Evolutionary conservation across 371 early-diverging fungal genomes (phyloP), one percentile per base, ranked within the genome.

Genomic region (Lichtheimia ornata): DNA sequence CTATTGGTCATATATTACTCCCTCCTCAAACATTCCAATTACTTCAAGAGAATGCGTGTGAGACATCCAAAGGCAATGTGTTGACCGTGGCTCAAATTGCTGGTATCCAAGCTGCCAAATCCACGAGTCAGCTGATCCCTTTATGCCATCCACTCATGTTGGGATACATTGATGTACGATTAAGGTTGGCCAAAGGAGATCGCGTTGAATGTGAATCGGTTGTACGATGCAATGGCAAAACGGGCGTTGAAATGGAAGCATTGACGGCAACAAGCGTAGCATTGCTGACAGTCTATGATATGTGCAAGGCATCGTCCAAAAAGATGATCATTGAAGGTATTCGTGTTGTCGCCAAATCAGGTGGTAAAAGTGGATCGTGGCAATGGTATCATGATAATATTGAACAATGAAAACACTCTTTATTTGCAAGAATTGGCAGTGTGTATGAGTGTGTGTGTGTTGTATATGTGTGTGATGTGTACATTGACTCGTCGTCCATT

Each of bases 191-290:
- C 5, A 77, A 84, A 12, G 47, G 47, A 5, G 70, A 73, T 1
- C 67, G 79, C 50, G 71, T 89, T 41, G 79, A 80, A 67, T 75
- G 82, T 64, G 81, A 84, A 66, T 72, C 89, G 11, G 59, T 64
- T 5, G 94, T 91, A 0, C 83, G 85, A 42, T 93, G 93, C 61
- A 74, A 80, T 30, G 96, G 93, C 14, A 86, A 90, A 57, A 97
- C 97, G 0, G 97, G 97, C 15, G 95, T 95, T 0, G 96, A 97
- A 62, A 95, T 95, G 93, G 96, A 95, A 66, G 96, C 95, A 2
- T 58, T 96, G 54, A 87, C 88, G 15, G 94, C 94, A 0, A 94
- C 88, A 1, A 88, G 90, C 6, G 83, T 91, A 0, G 93, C 88
- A 1, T 75, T 88, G 2, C 74, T 90, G 55, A 92, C 94, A 2